Base-by-base conservation (phyloP, 768 basidiomycete genomes). In the Panellus pusillus region DNA sequence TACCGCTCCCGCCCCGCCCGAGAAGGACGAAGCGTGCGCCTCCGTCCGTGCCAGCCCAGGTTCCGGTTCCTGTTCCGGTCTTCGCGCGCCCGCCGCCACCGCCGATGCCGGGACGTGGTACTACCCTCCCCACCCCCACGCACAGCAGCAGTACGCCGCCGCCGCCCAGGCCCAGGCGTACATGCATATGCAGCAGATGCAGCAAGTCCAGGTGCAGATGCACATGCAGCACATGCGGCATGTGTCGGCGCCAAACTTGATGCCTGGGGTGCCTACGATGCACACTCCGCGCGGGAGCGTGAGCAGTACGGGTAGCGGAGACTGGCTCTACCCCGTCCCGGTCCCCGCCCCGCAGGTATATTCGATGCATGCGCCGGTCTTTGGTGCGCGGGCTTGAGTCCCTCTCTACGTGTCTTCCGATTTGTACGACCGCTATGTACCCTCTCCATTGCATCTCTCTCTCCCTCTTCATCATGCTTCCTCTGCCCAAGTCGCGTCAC, bases 151-250 rank as follows among this genome's bases (percentile, higher is more conserved):
- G 32, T 35, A 35, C 14, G 32, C 32, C 32, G 32, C 32, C 32
- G 14, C 32, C 32, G 32, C 32, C 11, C 32, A 35, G 14, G 32
- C 41, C 40, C 41, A 28, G 17, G 48, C 54, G 31, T 52, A 38
- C 9, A 45, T 47, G 45, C 57, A 32, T 52, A 38, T 50, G 50
- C 47, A 36, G 17, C 55, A 60, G 29, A 50, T 60, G 50, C 58
- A 60, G 18, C 58, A 52, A 31, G 55, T 60, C 47, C 58, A 60
- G 44, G 49, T 49, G 17, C 32, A 35, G 32, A 35, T 55, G 54
- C 58, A 60, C 18, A 18, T 43, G 49, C 58, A 52, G 35, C 58
- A 60, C 47, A 53, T 60, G 54, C 58, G 58, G 17, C 54, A 44
- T 24, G 50, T 55, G 40, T 60, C 58, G 29, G 50, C 54, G 14